These are phyloP conservation scores for Terana coerulea DNA, from an alignment of 768 basidiomycete genomes.

Conservation along the genomic window DNA sequence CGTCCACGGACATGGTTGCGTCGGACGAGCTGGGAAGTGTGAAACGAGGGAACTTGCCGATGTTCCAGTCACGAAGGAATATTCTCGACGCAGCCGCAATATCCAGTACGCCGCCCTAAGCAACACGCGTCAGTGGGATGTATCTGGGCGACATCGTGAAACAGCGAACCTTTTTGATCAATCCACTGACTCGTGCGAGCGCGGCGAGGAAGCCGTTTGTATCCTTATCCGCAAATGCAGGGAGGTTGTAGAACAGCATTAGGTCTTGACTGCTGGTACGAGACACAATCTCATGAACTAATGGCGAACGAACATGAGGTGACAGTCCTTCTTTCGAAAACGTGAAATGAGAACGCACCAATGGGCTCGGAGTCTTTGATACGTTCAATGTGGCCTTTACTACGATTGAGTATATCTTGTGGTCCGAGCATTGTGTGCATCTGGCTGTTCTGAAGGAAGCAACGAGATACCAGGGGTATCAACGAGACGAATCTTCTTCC, in stretches of 20 bases:
- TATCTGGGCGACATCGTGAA: neutral
- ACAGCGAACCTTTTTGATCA: slow-evolving; percentile 68
- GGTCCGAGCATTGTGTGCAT: slow-evolving; percentile 38
- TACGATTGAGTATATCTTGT: slow-evolving; percentile 75
- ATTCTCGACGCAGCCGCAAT: slow-evolving; percentile 70
- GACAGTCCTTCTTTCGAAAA: slow-evolving; percentile 16
- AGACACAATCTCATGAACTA: slow-evolving; percentile 66
- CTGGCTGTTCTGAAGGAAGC: slow-evolving; percentile 37
- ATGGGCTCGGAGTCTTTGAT: slow-evolving; percentile 75
- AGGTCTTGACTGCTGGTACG: slow-evolving; percentile 75
- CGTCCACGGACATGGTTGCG: neutral
- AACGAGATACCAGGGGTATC: slow-evolving; percentile 88
- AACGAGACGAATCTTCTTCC: slow-evolving; percentile 58
- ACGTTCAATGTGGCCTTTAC: slow-evolving; percentile 77
- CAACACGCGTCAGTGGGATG: slow-evolving; percentile 1
- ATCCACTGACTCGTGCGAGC: slow-evolving; percentile 68
- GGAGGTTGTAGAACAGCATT: slow-evolving; percentile 84
- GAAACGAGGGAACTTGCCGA: slow-evolving; percentile 70
- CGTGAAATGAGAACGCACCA: slow-evolving; percentile 43
- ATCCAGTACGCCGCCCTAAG: slow-evolving; percentile 70
- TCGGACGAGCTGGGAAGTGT: slow-evolving; percentile 44
- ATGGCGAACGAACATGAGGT: neutral
- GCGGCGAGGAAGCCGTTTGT: slow-evolving; percentile 69
- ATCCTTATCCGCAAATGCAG: slow-evolving; percentile 72
- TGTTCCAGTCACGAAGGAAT: slow-evolving; percentile 83